A percentile compares a stretch with the other conserved stretches of the same genome.
phyloP scores from a whole-genome alignment of 306 rosid species.

The Echinosophora koreensis region DNA sequence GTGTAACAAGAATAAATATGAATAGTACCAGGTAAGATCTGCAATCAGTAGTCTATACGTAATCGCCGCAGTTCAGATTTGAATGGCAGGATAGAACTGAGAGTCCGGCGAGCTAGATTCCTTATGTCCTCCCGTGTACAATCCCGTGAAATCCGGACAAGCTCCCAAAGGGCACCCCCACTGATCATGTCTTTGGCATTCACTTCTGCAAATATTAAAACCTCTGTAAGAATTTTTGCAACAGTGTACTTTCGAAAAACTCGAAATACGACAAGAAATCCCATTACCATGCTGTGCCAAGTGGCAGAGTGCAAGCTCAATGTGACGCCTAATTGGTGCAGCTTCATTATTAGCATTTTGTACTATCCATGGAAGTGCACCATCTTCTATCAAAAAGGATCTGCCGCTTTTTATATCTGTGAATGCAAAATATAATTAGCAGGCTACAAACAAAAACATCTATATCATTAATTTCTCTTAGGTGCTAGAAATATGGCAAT shows the following conservation, averaged over 20 bases:
- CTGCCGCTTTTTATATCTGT: constrained; percentile 76
- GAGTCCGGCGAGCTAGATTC: constrained; percentile 71
- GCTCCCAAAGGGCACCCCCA: constrained; percentile 94
- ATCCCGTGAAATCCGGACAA: constrained; percentile 81
- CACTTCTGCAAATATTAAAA: constrained; percentile 56
- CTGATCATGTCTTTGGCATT: constrained; percentile 90
- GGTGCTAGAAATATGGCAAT: constrained; percentile 6
- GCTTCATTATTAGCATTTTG: constrained; percentile 92
- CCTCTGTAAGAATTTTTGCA: neutral
- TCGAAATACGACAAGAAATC: neutral
- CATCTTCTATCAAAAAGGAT: constrained; percentile 92
- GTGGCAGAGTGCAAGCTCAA: constrained; percentile 98
- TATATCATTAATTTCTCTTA: neutral
- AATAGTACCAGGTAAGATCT: neutral
- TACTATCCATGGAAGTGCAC: constrained; percentile 97
- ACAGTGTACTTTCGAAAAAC: neutral
- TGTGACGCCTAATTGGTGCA: constrained; percentile 96
- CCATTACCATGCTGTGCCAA: constrained; percentile 92
- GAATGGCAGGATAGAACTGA: constrained; percentile 64
- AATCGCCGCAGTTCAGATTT: constrained; percentile 73
- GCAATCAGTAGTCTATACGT: constrained; percentile 62
- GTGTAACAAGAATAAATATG: neutral
- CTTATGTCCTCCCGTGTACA: constrained; percentile 86
- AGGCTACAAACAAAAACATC: constrained; percentile 32
- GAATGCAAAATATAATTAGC: constrained; percentile 31